Percentiles rank a stretch among this genome's conserved stretches.
Conservation (phyloP, 2,329 filamentous ascomycete species). For the Akanthomyces lecanii region DNA sequence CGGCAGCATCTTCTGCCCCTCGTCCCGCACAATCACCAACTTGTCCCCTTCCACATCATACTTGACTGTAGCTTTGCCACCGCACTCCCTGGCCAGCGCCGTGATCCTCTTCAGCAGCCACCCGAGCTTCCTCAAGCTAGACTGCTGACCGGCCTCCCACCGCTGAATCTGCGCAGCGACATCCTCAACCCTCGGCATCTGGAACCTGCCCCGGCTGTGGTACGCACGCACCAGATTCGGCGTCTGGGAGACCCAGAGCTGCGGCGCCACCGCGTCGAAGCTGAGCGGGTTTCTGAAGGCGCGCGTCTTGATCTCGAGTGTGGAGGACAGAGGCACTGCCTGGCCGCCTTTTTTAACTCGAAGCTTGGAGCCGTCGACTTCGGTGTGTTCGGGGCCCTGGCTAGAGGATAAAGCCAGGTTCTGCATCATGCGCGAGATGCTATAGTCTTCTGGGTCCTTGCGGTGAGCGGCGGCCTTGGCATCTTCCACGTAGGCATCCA, state of each 20-base stretch:
- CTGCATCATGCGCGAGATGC: neutral
- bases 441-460: neutral
- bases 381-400: neutral
- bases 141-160: constrained; percentile 35
- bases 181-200: constrained; percentile 32
- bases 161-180: constrained; percentile 26
- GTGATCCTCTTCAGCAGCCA: constrained; percentile 32
- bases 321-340: constrained; percentile 31
- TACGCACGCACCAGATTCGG: constrained; percentile 43
- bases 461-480: constrained; percentile 20
- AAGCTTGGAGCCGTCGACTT: constrained; percentile 25
- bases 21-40: no score
- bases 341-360: constrained; percentile 29
- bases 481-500: constrained; percentile 36
- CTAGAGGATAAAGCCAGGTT: neutral
- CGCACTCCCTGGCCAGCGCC: constrained; percentile 24
- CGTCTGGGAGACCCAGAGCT: constrained; percentile 45
- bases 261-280: constrained; percentile 33
- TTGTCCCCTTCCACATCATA: no score
- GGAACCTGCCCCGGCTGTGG: constrained; percentile 35
- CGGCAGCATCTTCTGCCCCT: no score
- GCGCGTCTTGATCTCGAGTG: constrained; percentile 44
- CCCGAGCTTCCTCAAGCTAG: constrained; percentile 27
- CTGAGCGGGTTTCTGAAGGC: constrained; percentile 29
- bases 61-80: constrained; percentile 16